Evolutionary conservation across 2,329 filamentous ascomycete species (phyloP).

Genomic region (Microdochium bolleyi): DNA sequence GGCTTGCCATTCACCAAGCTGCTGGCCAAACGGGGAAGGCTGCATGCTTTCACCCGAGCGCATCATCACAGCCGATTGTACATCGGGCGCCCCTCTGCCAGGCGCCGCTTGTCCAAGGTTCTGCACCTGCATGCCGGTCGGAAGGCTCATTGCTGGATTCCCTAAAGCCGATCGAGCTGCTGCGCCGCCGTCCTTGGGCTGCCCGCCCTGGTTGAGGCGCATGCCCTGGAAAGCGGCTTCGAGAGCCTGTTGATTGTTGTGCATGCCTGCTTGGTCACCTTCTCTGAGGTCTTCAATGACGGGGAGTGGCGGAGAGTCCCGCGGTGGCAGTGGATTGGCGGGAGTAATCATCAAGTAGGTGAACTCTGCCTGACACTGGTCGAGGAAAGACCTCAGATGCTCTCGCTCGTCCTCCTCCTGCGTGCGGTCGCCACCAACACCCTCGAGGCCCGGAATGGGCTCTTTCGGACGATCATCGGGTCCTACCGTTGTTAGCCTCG

Average conservation of each 20-base stretch:
- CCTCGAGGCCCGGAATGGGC: constrained; percentile 33
- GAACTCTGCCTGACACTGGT: constrained; percentile 58
- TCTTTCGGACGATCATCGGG: constrained; percentile 31
- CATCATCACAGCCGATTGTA: constrained; percentile 15
- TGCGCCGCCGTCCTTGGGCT: constrained; percentile 42
- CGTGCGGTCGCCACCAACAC: constrained; percentile 16
- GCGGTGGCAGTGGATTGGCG: constrained; percentile 56
- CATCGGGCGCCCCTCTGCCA: constrained; percentile 10
- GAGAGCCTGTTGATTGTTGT: constrained; percentile 29
- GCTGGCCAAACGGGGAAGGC: not conserved
- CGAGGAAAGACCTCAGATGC: constrained; percentile 52
- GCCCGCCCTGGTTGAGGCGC: constrained; percentile 42
- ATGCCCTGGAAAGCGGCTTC: constrained; percentile 23
- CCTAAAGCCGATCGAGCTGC: not conserved
- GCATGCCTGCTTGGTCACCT: constrained; percentile 39
- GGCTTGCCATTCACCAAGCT: not conserved
- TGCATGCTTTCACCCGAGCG: constrained; percentile 1
- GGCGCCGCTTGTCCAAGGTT: constrained; percentile 20
- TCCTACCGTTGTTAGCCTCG: constrained; percentile 18
- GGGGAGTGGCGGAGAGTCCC: constrained; percentile 51
- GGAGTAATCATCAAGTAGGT: constrained; percentile 62
- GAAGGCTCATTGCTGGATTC: constrained; percentile 1
- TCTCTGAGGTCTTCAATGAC: constrained; percentile 53
- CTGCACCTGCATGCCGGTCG: not conserved
- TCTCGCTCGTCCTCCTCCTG: constrained; percentile 33